Base-by-base conservation (phyloP, 139 green algal species). In the Coelastrella sp. region DNA sequence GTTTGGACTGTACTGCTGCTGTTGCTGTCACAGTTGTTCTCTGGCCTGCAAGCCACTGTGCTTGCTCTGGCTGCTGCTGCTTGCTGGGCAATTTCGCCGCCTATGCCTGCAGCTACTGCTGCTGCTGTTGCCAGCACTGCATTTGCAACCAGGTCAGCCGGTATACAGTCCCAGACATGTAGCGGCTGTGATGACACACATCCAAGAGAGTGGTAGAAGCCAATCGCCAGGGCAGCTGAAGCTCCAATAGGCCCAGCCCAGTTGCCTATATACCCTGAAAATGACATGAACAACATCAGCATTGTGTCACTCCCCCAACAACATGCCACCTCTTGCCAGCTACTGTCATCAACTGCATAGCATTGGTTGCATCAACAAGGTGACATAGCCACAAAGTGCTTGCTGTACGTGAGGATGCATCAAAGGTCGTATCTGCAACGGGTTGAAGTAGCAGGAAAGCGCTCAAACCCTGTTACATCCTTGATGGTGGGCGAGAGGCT, bases 161-260 rank as follows among this genome's bases (percentile, higher is more conserved):
- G 92, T 27, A 95, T 87, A 1, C 76, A 27, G 85, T 94, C 92
- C 34, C 91, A 85, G 17, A 89, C 66, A 57, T 88, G 83, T n/a
- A 67, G 74, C 6, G 88, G 72, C 37, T 87, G 62, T 68, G 68
- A 79, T 4, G 81, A 79, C 17, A 73, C 41, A 17, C 62, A 76
- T 5, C 8, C 25, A 43, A 72, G n/a, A 30, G 79, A 69, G 77
- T 86, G 43, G 15, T 86, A 90, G 85, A 94, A 91, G 62, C 89
- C 91, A 38, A 92, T 45, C 0, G 85, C 89, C 25, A 87, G 84
- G n/a, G 91, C 91, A 19, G 85, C 69, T 63, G 50, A 62, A 21
- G 69, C 69, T 25, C 81, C 81, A 25, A 66, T 74, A 2, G 68
- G 81, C 0, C 81, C 81, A 11, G 81, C 81, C 48, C 50, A 81